A percentile compares a stretch with the other conserved stretches of the same genome.
Conservation (phyloP, 177 flowering plant genomes). For the Telopea speciosissima region DNA sequence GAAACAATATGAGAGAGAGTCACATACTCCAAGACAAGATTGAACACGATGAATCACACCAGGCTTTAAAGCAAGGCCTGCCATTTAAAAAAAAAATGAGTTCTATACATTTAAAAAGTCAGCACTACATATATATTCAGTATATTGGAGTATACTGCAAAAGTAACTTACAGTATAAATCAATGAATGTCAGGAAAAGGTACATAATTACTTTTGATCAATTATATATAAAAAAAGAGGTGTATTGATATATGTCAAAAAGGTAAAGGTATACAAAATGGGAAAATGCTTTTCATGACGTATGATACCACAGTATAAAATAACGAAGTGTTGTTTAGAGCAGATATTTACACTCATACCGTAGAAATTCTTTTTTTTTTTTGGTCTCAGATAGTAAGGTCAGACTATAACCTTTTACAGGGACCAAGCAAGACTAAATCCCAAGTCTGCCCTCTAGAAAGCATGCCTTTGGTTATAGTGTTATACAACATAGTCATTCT, state of each 20-base stretch:
- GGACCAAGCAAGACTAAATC: background rate
- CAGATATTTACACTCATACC: no score
- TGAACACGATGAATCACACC: conserved; percentile 55
- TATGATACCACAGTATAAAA: no score
- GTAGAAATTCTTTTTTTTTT: no score
- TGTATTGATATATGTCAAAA: no score
- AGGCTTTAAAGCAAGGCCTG: conserved; percentile 80
- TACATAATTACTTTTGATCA: no score
- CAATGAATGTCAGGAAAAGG: no score
- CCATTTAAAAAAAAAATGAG: conserved; percentile 6
- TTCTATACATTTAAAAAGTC: background rate
- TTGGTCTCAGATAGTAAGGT: background rate
- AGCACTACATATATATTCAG: background rate
- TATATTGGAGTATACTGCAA: background rate
- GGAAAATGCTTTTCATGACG: no score
- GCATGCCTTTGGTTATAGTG: background rate
- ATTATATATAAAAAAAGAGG: no score
- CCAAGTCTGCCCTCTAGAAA: background rate
- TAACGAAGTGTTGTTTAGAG: no score
- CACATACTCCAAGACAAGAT: conserved; percentile 44
- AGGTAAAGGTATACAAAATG: no score
- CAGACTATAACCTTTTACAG: background rate
- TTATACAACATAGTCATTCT: background rate
- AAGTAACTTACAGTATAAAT: no score
- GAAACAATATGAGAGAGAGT: background rate